These are phyloP conservation scores for Auriculariales sp. DNA, from an alignment of 768 basidiomycete species.

Conservation along the genomic window DNA sequence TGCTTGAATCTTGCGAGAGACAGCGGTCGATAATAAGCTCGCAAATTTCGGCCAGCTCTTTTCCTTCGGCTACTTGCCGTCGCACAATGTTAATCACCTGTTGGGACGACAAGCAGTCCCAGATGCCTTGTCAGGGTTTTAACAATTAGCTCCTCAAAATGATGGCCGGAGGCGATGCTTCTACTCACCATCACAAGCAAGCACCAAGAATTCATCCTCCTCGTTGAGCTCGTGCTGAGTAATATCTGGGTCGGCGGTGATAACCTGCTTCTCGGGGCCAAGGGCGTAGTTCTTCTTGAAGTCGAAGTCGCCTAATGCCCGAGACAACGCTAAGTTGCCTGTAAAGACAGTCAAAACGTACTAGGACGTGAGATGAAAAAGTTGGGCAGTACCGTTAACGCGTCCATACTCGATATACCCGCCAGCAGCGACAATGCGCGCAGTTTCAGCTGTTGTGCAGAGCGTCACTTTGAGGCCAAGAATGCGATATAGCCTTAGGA, in stretches of 20 bases:
- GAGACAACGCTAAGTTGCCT: slow-evolving; percentile 92
- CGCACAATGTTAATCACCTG: slow-evolving; percentile 84
- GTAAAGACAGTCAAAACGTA: not conserved
- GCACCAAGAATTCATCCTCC: slow-evolving; percentile 92
- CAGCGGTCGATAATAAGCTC: slow-evolving; percentile 88
- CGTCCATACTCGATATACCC: slow-evolving; percentile 95
- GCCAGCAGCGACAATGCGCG: slow-evolving; percentile 77
- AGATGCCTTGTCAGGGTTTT: slow-evolving; percentile 58
- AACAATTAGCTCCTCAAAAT: no score
- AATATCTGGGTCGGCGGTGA: slow-evolving; percentile 89
- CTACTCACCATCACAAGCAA: slow-evolving; percentile 86
- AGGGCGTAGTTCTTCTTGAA: slow-evolving; percentile 89
- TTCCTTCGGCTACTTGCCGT: slow-evolving; percentile 64
- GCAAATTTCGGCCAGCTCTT: slow-evolving; percentile 66
- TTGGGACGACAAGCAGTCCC: slow-evolving; percentile 93
- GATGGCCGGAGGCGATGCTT: not conserved
- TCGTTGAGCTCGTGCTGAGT: slow-evolving; percentile 63
- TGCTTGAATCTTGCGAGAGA: slow-evolving; percentile 83
- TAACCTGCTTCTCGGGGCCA: slow-evolving; percentile 79
- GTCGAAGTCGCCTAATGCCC: slow-evolving; percentile 94
- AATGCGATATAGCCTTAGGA: slow-evolving; percentile 4
- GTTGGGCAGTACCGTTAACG: slow-evolving; percentile 60
- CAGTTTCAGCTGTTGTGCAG: slow-evolving; percentile 49
- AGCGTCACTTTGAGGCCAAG: slow-evolving; percentile 6
- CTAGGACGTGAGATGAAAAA: slow-evolving; percentile 8